phyloP scores from a whole-genome alignment of 352 stramenopile genomes.

The Pythium dissimile region DNA sequence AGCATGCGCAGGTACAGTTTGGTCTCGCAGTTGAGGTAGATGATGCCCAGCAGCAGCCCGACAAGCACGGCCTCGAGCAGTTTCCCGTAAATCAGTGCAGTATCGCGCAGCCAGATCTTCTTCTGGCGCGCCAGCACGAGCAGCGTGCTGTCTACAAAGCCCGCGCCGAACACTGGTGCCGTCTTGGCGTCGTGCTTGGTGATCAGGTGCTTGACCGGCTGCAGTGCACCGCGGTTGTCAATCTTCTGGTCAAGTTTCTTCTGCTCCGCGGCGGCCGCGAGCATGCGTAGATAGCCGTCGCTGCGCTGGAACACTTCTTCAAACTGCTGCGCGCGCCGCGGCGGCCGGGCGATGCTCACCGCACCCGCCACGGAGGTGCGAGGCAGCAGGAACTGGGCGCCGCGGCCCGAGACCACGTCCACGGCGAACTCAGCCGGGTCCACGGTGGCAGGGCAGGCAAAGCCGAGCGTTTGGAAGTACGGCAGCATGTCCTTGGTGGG shows the following conservation, averaged over 20 bases:
- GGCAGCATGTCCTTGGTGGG: conserved; percentile 32
- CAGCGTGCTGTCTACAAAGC: conserved; percentile 39
- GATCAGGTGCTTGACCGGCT: conserved; percentile 19
- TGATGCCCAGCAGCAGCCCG: conserved; percentile 67
- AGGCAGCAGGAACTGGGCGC: conserved; percentile 16
- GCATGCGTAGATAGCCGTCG: conserved; percentile 12
- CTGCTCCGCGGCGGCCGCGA: conserved; percentile 9
- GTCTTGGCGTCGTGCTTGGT: conserved; percentile 9
- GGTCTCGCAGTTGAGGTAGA: conserved; percentile 50
- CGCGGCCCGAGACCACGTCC: conserved; percentile 33
- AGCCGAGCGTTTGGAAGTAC: conserved; percentile 75
- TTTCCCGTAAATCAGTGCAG: conserved; percentile 51
- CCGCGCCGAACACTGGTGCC: conserved; percentile 24
- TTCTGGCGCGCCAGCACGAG: conserved; percentile 59
- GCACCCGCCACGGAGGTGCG: not conserved
- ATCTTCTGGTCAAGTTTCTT: conserved; percentile 10
- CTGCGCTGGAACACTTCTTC: conserved; percentile 24
- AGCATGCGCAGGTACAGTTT: conserved; percentile 65
- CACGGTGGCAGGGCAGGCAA: conserved; percentile 26
- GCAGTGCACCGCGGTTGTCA: conserved; percentile 1
- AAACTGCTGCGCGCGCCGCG: conserved; percentile 22
- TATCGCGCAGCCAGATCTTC: conserved; percentile 54
- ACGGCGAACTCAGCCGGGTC: conserved; percentile 37
- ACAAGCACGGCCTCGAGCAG: conserved; percentile 60
- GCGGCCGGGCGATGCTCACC: conserved; percentile 3